Percentiles rank a stretch among this genome's conserved stretches.
These are phyloP conservation scores for Chalciporus chontae DNA, from an alignment of 768 basidiomycete species.

Conservation along the genomic window DNA sequence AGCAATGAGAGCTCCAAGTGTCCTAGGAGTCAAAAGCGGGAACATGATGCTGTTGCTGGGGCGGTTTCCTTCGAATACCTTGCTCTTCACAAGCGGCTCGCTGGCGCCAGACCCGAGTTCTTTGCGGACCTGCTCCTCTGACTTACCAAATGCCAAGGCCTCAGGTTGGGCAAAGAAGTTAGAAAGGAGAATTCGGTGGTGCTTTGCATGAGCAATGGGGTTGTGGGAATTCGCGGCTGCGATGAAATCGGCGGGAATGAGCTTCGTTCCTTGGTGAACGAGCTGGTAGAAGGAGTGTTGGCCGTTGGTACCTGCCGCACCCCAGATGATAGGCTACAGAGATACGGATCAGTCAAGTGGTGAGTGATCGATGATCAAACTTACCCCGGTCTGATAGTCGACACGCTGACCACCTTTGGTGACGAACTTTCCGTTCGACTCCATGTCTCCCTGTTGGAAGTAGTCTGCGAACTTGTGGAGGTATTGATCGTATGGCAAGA, in stretches of 20 bases:
- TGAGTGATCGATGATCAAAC: conserved; percentile 23
- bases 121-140: conserved; percentile 77
- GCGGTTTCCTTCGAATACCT: conserved; percentile 96
- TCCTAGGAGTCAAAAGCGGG: conserved; percentile 86
- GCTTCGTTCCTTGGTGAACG: conserved; percentile 89
- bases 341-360: not conserved
- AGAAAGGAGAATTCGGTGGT: conserved; percentile 95
- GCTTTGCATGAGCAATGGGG: conserved; percentile 81
- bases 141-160: conserved; percentile 97
- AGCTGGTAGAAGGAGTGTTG: conserved; percentile 99
- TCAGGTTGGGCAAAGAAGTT: conserved; percentile 99
- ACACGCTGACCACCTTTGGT: conserved; percentile 94
- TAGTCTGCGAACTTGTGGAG: conserved; percentile 99
- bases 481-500: conserved; percentile 98
- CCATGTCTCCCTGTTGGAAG: conserved; percentile 99
- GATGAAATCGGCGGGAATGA: conserved; percentile 90
- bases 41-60: conserved; percentile 97
- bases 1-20: conserved; percentile 84
- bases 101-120: conserved; percentile 69
- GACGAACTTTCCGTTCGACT: conserved; percentile 96
- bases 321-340: conserved; percentile 94
- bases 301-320: conserved; percentile 95
- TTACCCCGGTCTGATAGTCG: conserved; percentile 92
- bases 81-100: conserved; percentile 88
- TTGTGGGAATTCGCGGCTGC: conserved; percentile 89